phyloP scores from a whole-genome alignment of 352 stramenopile species.

The Lagenidium sp. region DNA sequence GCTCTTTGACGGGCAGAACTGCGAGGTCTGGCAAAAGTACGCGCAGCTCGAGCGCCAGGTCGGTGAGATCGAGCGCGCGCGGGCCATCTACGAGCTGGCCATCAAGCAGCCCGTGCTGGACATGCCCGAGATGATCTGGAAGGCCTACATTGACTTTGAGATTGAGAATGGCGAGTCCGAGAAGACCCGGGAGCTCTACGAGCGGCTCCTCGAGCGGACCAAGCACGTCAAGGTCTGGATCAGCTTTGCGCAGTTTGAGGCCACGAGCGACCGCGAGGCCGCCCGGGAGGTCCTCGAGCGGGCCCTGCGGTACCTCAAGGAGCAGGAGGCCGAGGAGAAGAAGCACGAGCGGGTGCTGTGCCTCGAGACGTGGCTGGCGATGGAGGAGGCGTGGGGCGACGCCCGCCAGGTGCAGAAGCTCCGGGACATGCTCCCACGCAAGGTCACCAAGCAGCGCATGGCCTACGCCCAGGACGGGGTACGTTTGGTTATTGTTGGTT shows the following conservation, averaged over 20 bases:
- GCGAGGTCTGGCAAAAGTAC: constrained; percentile 93
- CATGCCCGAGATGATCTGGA: constrained; percentile 99
- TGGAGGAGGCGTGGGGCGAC: constrained; percentile 82
- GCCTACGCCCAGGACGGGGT: constrained; percentile 87
- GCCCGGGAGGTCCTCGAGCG: constrained; percentile 89
- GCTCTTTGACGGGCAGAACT: constrained; percentile 84
- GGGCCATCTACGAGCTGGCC: constrained; percentile 96
- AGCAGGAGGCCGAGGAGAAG: constrained; percentile 48
- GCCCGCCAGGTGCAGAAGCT: constrained; percentile 80
- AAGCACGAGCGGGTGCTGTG: constrained; percentile 96
- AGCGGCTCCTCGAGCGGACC: constrained; percentile 94
- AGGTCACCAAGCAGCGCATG: constrained; percentile 96
- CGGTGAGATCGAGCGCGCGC: constrained; percentile 89
- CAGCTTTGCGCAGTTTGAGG: constrained; percentile 87
- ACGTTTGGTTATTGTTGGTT: constrained; percentile 13
- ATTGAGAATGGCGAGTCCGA: constrained; percentile 80
- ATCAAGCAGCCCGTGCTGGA: constrained; percentile 93
- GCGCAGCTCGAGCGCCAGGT: constrained; percentile 94
- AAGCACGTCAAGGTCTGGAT: constrained; percentile 98
- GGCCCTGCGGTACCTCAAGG: constrained; percentile 89
- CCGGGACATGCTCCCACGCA: constrained; percentile 89
- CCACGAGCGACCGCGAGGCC: constrained; percentile 36
- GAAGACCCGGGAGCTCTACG: constrained; percentile 90
- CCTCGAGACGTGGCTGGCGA: constrained; percentile 94
- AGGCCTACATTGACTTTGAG: constrained; percentile 99